Conservation (phyloP, 768 basidiomycete species). For the Clitopilus hobsonii region DNA sequence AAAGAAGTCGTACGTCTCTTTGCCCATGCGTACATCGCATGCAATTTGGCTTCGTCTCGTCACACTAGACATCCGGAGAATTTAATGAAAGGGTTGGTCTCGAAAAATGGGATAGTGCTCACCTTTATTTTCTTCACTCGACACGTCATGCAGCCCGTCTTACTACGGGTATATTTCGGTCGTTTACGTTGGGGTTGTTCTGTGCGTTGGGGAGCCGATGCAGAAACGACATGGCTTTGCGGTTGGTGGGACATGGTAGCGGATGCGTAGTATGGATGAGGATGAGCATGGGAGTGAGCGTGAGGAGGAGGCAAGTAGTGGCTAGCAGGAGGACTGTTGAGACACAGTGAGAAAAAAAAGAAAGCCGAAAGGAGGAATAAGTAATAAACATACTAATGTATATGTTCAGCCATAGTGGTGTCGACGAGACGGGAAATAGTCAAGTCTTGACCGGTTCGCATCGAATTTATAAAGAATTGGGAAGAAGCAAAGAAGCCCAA, state of each 20-base stretch:
- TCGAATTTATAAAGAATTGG: conserved; percentile 49
- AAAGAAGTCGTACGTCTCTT: conserved; percentile 55
- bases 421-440: conserved; percentile 33
- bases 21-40: conserved; percentile 83
- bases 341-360: conserved; percentile 27
- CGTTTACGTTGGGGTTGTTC: conserved; percentile 65
- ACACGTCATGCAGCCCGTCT: conserved; percentile 93
- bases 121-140: conserved; percentile 95
- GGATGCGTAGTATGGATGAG: conserved; percentile 27
- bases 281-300: conserved; percentile 15
- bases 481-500: conserved; percentile 31
- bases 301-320: conserved; percentile 24
- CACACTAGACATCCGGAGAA: conserved; percentile 53
- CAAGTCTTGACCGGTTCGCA: conserved; percentile 34
- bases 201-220: conserved; percentile 37
- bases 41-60: conserved; percentile 86
- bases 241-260: conserved; percentile 33
- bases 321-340: conserved; percentile 37
- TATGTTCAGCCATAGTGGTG: conserved; percentile 46
- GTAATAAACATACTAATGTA: conserved; percentile 46
- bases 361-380: conserved; percentile 5
- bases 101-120: conserved; percentile 16
- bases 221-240: conserved; percentile 40
- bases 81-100: neutral
- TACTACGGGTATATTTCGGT: conserved; percentile 91